A percentile compares a stretch with the other conserved stretches of the same genome.
Evolutionary conservation across 108 stramenopile species (phyloP).

Genomic region (Cylindrotheca fusiformis): DNA sequence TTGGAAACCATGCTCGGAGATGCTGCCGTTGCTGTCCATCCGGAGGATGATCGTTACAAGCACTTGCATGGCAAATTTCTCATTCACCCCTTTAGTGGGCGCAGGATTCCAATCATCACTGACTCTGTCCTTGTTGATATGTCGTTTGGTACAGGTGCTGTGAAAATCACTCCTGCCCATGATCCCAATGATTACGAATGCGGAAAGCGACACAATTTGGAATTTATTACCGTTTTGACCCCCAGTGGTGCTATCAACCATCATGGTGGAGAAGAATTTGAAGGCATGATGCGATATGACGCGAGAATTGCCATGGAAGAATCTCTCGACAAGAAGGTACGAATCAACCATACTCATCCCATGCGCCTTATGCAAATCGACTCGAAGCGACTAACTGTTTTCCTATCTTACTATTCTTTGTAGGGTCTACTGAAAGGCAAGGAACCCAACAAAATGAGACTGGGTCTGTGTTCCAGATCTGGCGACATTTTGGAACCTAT

Average conservation of each 20-base stretch:
- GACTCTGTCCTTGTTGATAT: constrained; percentile 96
- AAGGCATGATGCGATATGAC: constrained; percentile 98
- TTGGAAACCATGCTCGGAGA: constrained; percentile 99
- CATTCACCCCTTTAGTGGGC: constrained; percentile 95
- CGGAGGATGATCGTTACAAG: constrained; percentile 95
- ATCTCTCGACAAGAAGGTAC: constrained; percentile 84
- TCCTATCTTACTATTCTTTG: neutral
- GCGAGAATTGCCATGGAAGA: constrained; percentile 96
- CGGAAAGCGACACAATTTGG: constrained; percentile 93
- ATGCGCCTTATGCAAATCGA: neutral
- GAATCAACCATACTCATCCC: constrained; percentile 3
- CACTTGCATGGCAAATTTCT: constrained; percentile 96
- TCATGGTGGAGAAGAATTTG: constrained; percentile 79
- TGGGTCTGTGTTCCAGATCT: constrained; percentile 95
- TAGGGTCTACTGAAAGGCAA: constrained; percentile 92
- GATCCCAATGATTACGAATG: constrained; percentile 99
- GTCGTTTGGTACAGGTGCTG: constrained; percentile 98
- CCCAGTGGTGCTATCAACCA: constrained; percentile 93
- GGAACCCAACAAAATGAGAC: constrained; percentile 95
- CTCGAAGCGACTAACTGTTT: constrained; percentile 1
- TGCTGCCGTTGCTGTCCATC: constrained; percentile 98
- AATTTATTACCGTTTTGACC: constrained; percentile 90
- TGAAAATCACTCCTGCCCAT: constrained; percentile 99
- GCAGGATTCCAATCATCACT: constrained; percentile 91
- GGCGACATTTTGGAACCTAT: constrained; percentile 99